A percentile compares a stretch with the other conserved stretches of the same genome.
These are phyloP conservation scores for Theileria equi DNA, from an alignment of 169 alveolate genomes.

Conservation along the genomic window DNA sequence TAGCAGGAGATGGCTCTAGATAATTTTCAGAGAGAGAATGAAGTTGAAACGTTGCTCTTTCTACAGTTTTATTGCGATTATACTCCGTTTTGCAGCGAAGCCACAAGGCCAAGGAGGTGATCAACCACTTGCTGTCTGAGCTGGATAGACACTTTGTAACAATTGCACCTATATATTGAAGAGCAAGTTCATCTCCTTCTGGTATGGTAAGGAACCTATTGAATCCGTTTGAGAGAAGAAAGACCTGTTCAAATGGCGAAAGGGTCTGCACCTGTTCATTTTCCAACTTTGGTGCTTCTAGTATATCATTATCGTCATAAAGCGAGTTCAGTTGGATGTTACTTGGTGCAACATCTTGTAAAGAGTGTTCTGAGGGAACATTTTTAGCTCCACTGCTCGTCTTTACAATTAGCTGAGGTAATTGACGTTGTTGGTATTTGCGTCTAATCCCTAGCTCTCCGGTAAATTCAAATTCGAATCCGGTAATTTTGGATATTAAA, in stretches of 20 bases:
- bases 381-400: slow-evolving; percentile 18
- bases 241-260: slow-evolving; percentile 60
- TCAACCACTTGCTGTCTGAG: slow-evolving; percentile 34
- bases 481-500: slow-evolving; percentile 40
- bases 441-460: slow-evolving; percentile 75
- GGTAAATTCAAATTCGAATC: slow-evolving; percentile 65
- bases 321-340: slow-evolving; percentile 57
- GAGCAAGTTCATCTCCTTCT: slow-evolving; percentile 66
- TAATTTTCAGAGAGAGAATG: slow-evolving; percentile 57
- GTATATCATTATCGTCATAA: slow-evolving; percentile 72
- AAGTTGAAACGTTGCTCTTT: slow-evolving; percentile 71
- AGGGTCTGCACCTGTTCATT: slow-evolving; percentile 41
- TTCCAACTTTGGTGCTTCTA: slow-evolving; percentile 71
- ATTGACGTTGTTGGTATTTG: slow-evolving; percentile 62
- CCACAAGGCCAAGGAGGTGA: slow-evolving; percentile 69
- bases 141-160: slow-evolving; percentile 58
- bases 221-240: slow-evolving; percentile 61
- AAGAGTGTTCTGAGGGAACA: not conserved
- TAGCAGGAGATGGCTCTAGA: slow-evolving; percentile 25
- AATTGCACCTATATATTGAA: slow-evolving; percentile 69
- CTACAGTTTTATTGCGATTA: slow-evolving; percentile 64
- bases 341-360: not conserved
- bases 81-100: slow-evolving; percentile 71
- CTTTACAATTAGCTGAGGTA: slow-evolving; percentile 66
- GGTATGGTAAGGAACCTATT: slow-evolving; percentile 59